Conservation (phyloP, 345 rosid genomes). For the Litchi chinensis region DNA sequence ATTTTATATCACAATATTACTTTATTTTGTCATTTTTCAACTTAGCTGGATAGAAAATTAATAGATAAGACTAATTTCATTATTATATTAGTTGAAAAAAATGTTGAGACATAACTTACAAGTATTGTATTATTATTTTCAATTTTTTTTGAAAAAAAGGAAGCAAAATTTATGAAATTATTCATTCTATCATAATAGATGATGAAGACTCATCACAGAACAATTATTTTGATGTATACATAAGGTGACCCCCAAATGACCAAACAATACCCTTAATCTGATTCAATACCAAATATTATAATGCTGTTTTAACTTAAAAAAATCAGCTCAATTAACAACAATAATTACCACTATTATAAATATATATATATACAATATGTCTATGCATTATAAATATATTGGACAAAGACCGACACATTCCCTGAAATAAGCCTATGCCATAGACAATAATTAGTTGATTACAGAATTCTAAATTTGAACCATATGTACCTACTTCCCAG, state of each 20-base stretch:
- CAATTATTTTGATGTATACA: neutral
- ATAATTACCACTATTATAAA: neutral
- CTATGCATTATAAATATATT: neutral
- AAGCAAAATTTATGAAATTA: neutral
- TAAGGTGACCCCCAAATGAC: neutral
- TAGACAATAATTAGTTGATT: constrained; percentile 8
- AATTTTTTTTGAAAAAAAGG: neutral
- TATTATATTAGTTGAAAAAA: neutral
- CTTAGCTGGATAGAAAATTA: too few relatives aligned
- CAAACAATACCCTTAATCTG: neutral
- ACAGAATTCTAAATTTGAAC: constrained; percentile 31
- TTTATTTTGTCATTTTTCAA: too few relatives aligned
- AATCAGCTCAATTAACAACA: neutral
- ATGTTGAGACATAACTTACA: neutral
- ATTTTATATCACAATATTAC: too few relatives aligned
- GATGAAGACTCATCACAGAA: neutral
- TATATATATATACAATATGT: neutral
- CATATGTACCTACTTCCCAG: constrained; percentile 12
- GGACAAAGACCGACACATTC: constrained; percentile 32
- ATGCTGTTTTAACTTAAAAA: neutral
- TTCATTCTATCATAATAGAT: neutral
- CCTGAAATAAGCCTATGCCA: constrained; percentile 32
- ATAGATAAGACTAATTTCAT: neutral
- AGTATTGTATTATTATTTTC: too few relatives aligned
- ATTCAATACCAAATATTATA: neutral